These are phyloP conservation scores for Talaromyces trachyspermus DNA, from an alignment of 495 filamentous ascomycete species.

Conservation along the genomic window DNA sequence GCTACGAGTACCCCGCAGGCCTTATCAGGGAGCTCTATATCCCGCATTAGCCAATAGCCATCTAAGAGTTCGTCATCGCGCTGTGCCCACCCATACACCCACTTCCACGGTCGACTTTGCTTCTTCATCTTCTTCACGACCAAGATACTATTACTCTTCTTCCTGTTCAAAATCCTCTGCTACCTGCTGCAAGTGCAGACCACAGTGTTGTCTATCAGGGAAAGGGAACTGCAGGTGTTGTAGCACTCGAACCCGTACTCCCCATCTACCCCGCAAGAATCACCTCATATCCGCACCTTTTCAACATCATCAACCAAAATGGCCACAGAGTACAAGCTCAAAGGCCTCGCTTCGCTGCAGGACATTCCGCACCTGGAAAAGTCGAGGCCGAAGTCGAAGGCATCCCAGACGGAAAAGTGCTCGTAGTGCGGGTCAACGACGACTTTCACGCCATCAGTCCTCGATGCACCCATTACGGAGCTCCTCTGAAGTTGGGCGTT, in stretches of 20 bases:
- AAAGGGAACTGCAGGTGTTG: conserved; percentile 2
- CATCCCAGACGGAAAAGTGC: conserved; percentile 72
- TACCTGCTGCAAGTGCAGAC: conserved; percentile 1
- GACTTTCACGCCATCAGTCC: conserved; percentile 70
- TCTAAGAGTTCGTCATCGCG: background rate
- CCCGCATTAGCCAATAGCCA: conserved; percentile 1
- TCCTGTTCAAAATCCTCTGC: no score
- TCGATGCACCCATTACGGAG: conserved; percentile 93
- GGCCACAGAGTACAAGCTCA: conserved; percentile 78
- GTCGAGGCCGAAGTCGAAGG: conserved; percentile 86
- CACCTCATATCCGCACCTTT: background rate
- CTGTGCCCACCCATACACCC: background rate
- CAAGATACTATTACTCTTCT: background rate
- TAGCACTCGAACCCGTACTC: background rate
- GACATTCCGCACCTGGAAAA: conserved; percentile 74
- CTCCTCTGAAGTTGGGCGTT: conserved; percentile 77
- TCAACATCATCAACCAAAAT: conserved; percentile 24
- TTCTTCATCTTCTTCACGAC: background rate
- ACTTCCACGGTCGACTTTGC: background rate
- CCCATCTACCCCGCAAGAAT: background rate
- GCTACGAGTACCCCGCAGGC: background rate
- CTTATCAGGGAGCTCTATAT: background rate
- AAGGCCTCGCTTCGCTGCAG: conserved; percentile 58
- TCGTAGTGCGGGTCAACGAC: conserved; percentile 70
- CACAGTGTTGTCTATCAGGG: conserved; percentile 2